Base-by-base conservation (phyloP, 1,139 yeast species). In the Meyerozyma carpophila region DNA sequence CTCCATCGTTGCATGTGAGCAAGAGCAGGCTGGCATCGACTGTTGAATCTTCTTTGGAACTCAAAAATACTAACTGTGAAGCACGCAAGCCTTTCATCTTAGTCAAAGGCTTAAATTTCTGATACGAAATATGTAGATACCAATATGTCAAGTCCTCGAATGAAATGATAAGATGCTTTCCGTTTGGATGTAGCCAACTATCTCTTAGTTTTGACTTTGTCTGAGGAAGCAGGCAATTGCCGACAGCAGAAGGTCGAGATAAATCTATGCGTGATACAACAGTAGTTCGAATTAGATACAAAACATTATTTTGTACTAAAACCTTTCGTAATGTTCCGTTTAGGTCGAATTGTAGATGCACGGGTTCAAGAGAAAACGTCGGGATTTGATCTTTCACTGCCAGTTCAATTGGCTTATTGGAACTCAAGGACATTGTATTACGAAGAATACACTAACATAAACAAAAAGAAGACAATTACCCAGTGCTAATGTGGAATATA, bases 161-260 rank as follows among this genome's bases (percentile, higher is more conserved):
- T 44, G 66, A 68, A 3, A 66, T 50, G 5, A 72, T 52, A 40
- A 73, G 59, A 44, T 68, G 73, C 5, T 48, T 44, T 1, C 77
- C 77, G 46, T 58, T 60, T 3, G 73, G 71, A 43, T 71, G 69
- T 10, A 68, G 47, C 77, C 77, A 73, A 16, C 63, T 51, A 40
- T 62, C 53, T 48, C 11, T 37, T 41, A 18, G 31, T 32, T 3
- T 37, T 42, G 16, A 39, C 46, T 8, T 40, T 5, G 53, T 49
- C 5, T 45, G 40, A 6, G 73, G 66, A 8, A 68, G 45, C 21
- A 54, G 55, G 39, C 56, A 59, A 46, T 56, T 62, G 11, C 56
- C 50, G 9, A 70, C 70, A 11, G 62, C 55, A 1, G 76, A 57
- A 0, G 78, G 77, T 43, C 63, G 64, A 6, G 60, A 55, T 34